Evolutionary conservation across 345 rosid genomes (phyloP).

Genomic region (Citrus trifoliata): DNA sequence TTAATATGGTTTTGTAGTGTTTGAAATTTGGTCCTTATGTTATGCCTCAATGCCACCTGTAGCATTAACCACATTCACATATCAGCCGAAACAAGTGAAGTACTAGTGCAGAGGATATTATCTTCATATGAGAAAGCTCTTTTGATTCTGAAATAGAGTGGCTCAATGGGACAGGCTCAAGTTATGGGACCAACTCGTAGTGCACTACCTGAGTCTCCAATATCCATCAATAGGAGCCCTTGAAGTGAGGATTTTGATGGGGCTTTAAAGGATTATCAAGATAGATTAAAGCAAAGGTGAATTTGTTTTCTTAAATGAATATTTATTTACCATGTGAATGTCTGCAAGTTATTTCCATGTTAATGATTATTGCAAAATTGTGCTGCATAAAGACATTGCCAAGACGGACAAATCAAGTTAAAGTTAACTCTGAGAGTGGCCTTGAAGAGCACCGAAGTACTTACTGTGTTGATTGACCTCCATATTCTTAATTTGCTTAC

Average conservation of each 20-base stretch:
- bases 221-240: slow-evolving; percentile 66
- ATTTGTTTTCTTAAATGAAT: background rate
- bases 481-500: slow-evolving; percentile 80
- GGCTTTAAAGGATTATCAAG: slow-evolving; percentile 32
- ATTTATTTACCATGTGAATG: background rate
- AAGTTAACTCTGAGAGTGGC: slow-evolving; percentile 49
- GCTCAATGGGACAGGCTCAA: slow-evolving; percentile 29
- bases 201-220: slow-evolving; percentile 48
- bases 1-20: slow-evolving; percentile 4
- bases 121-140: slow-evolving; percentile 70
- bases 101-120: slow-evolving; percentile 45
- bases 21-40: background rate
- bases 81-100: slow-evolving; percentile 43
- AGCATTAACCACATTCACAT: background rate
- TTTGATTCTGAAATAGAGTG: slow-evolving; percentile 36
- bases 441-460: too few species aligned
- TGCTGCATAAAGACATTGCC: slow-evolving; percentile 47
- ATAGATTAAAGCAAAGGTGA: slow-evolving; percentile 69
- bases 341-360: slow-evolving; percentile 3
- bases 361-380: slow-evolving; percentile 16
- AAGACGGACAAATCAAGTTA: slow-evolving; percentile 64
- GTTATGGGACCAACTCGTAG: slow-evolving; percentile 15
- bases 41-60: background rate
- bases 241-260: slow-evolving; percentile 52
- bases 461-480: too few species aligned